phyloP scores from a whole-genome alignment of 768 basidiomycete species.

The Leccinum obscurum region DNA sequence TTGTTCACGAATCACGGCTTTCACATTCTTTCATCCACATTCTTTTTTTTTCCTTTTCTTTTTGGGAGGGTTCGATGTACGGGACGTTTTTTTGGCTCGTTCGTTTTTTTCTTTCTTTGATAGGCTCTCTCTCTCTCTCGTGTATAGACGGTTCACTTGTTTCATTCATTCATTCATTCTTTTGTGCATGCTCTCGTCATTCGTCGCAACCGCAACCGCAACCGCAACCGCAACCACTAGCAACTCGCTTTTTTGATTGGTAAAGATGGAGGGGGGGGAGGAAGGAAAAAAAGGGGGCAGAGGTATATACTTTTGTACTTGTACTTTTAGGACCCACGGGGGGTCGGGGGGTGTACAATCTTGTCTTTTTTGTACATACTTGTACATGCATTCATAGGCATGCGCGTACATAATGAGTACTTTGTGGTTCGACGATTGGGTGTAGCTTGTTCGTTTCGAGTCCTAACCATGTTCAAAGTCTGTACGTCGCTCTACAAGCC shows the following conservation, averaged over 20 bases:
- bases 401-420: no score
- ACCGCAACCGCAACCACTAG: neutral
- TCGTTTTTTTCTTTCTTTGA: neutral
- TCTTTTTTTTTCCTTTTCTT: neutral
- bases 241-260: neutral
- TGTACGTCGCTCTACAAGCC: constrained; percentile 76
- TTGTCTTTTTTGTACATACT: neutral
- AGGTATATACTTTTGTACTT: neutral
- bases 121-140: neutral
- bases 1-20: neutral
- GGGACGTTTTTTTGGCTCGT: neutral
- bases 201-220: neutral
- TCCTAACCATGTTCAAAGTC: no score
- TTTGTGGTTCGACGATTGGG: no score
- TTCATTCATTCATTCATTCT: no score
- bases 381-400: neutral
- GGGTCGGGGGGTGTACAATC: neutral
- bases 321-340: neutral
- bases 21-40: neutral
- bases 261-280: neutral
- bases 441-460: no score
- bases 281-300: neutral
- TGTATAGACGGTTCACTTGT: neutral
- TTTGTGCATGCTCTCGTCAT: neutral
- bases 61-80: neutral